These are phyloP conservation scores for Chlorophyllum brunneum DNA, from an alignment of 768 basidiomycete species.

Conservation along the genomic window DNA sequence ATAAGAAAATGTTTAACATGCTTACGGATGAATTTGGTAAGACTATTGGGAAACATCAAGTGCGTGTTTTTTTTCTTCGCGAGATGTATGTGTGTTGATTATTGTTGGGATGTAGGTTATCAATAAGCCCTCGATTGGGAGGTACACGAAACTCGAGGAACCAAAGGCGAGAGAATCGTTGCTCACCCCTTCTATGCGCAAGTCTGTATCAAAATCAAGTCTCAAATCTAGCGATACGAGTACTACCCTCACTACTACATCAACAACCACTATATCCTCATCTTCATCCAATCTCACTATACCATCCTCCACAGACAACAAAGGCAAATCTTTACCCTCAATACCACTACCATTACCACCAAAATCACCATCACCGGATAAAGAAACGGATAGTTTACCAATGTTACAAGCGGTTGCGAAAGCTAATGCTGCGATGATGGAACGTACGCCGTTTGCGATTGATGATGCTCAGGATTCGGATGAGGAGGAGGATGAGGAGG, in stretches of 20 bases:
- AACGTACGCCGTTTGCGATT: constrained; percentile 94
- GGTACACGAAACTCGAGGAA: constrained; percentile 80
- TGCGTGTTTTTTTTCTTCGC: constrained; percentile 22
- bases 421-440: constrained; percentile 82
- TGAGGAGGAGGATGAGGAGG: constrained; percentile 86
- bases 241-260: not conserved
- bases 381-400: constrained; percentile 39
- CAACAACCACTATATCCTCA: constrained; percentile 10
- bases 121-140: constrained; percentile 80
- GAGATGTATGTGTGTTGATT: not conserved
- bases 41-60: constrained; percentile 91
- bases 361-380: not conserved
- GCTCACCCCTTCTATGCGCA: constrained; percentile 66
- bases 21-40: constrained; percentile 93
- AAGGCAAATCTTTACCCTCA: constrained; percentile 23
- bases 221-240: constrained; percentile 21
- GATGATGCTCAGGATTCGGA: constrained; percentile 81
- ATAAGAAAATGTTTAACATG: constrained; percentile 91
- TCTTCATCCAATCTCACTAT: constrained; percentile 25
- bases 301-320: constrained; percentile 26
- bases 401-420: constrained; percentile 69
- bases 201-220: constrained; percentile 53
- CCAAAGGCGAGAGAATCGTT: constrained; percentile 87
- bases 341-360: constrained; percentile 30
- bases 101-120: constrained; percentile 41